Evolutionary conservation across 176 grass and related monocot genomes (phyloP).

Genomic region (Oropetium thomaeum): DNA sequence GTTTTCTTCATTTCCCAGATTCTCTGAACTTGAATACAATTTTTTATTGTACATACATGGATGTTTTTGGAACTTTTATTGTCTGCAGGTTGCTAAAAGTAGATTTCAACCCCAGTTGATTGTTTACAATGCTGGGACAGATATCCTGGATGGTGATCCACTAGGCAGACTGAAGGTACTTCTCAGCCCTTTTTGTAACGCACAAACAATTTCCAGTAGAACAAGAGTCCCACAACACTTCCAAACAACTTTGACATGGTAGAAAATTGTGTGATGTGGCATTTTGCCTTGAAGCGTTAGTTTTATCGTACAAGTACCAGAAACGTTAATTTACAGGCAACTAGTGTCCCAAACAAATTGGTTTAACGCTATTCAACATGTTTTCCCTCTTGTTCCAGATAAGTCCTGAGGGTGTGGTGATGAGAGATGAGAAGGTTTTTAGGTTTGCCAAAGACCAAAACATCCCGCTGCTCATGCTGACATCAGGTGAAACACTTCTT

Average conservation of each 20-base stretch:
- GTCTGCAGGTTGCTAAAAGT: constrained; percentile 55
- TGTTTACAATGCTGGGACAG: constrained; percentile 96
- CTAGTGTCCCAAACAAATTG: not conserved
- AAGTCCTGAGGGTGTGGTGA: constrained; percentile 62
- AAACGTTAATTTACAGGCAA: not conserved
- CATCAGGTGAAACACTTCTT: constrained; percentile 64
- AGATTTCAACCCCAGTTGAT: constrained; percentile 81
- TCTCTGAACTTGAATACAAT: not conserved
- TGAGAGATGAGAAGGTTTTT: constrained; percentile 95
- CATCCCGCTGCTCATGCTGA: constrained; percentile 83
- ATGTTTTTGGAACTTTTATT: constrained; percentile 15
- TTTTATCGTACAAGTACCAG: not conserved
- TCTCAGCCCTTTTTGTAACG: not conserved
- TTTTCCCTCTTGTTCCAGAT: constrained; percentile 44
- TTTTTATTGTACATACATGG: not conserved
- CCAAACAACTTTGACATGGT: not conserved
- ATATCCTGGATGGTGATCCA: constrained; percentile 91
- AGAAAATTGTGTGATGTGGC: not conserved
- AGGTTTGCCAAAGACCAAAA: constrained; percentile 86
- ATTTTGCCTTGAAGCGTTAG: not conserved
- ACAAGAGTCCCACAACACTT: not conserved
- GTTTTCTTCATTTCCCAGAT: not conserved
- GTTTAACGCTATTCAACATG: not conserved
- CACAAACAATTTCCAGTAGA: not conserved
- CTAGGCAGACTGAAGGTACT: constrained; percentile 82